These are phyloP conservation scores for Kazachstania sp. DNA, from an alignment of 1,139 yeast species.

Conservation along the genomic window DNA sequence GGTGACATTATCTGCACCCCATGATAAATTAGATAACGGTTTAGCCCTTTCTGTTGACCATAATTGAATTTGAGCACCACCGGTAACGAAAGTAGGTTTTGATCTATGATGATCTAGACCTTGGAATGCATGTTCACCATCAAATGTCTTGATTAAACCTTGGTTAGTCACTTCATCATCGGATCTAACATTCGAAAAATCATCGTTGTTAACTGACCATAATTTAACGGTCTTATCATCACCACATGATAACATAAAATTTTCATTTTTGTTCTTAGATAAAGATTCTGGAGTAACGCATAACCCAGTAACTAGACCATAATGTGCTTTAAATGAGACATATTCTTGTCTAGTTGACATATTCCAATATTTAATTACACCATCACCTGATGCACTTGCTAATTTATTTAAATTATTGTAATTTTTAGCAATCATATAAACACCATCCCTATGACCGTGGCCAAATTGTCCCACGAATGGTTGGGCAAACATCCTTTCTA, in stretches of 20 bases:
- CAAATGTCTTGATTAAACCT: conserved; percentile 64
- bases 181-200: conserved; percentile 33
- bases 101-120: conserved; percentile 79
- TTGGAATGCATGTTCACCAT: conserved; percentile 78
- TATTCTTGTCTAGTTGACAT: conserved; percentile 62
- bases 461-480: conserved; percentile 96
- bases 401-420: conserved; percentile 58
- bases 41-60: conserved; percentile 84
- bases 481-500: conserved; percentile 95
- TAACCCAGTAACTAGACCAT: conserved; percentile 82
- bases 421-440: conserved; percentile 78
- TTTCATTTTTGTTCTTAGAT: conserved; percentile 41
- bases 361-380: conserved; percentile 91
- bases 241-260: conserved; percentile 72
- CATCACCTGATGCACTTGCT: conserved; percentile 94
- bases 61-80: conserved; percentile 78
- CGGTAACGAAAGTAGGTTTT: conserved; percentile 75
- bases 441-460: conserved; percentile 90
- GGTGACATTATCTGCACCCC: conserved; percentile 93
- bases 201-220: conserved; percentile 49
- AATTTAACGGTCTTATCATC: conserved; percentile 82
- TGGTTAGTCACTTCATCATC: conserved; percentile 23
- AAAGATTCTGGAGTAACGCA: conserved; percentile 41
- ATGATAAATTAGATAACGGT: conserved; percentile 67
- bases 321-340: conserved; percentile 78